Evolutionary conservation across 208 protist species (phyloP).

Genomic region (Trypanosoma lewisi): DNA sequence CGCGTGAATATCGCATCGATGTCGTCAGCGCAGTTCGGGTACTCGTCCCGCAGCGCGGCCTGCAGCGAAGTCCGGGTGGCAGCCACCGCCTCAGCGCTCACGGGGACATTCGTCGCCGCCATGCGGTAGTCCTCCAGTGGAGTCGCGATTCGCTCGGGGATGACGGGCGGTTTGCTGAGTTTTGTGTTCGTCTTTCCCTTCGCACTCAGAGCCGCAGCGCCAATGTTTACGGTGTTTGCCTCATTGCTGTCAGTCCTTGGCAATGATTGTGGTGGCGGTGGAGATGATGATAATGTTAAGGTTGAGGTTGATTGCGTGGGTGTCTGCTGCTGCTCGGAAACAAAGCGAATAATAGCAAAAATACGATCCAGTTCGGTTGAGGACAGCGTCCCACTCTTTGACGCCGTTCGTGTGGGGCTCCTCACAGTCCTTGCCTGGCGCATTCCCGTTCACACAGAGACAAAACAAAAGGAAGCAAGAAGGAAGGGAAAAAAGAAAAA

Average conservation of each 20-base stretch:
- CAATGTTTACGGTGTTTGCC: neutral
- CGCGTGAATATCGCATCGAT: constrained; percentile 16
- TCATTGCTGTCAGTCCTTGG: neutral
- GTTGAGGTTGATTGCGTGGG: neutral
- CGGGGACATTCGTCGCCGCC: constrained; percentile 50
- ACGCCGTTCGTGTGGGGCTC: neutral
- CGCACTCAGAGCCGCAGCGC: neutral
- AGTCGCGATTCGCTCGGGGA: constrained; percentile 27
- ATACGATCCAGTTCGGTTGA: constrained; percentile 39
- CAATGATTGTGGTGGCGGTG: no score
- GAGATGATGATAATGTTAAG: no score
- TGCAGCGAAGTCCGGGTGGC: constrained; percentile 24
- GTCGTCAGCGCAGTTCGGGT: constrained; percentile 8
- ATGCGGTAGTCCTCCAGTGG: constrained; percentile 61
- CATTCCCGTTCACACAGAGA: no score
- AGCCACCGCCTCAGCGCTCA: constrained; percentile 27
- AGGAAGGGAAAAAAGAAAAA: no score
- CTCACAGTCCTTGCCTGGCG: neutral
- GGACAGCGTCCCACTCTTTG: neutral
- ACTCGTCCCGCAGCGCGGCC: constrained; percentile 19
- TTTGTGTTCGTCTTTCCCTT: constrained; percentile 21
- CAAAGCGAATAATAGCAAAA: constrained; percentile 60
- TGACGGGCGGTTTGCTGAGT: constrained; percentile 24
- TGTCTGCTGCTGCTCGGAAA: constrained; percentile 24
- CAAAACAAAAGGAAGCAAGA: no score